Evolutionary conservation across 2,329 filamentous ascomycete species (phyloP).

Genomic region (Colletotrichum camelliae): DNA sequence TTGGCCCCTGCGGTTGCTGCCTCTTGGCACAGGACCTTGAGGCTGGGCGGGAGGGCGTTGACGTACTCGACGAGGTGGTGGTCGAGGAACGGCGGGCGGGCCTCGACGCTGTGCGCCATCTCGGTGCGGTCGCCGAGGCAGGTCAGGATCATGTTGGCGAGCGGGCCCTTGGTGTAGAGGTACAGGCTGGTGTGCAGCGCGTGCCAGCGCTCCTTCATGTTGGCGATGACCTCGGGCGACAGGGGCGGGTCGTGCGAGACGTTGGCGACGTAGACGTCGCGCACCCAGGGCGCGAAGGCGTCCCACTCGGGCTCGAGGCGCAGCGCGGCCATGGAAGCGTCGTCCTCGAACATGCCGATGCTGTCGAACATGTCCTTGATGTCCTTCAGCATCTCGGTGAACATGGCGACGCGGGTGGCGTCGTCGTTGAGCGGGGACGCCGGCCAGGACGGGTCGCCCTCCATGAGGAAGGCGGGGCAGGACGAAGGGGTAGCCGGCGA

Average conservation of each 20-base stretch:
- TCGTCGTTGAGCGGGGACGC: slow-evolving; percentile 22
- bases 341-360: slow-evolving; percentile 20
- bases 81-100: slow-evolving; percentile 40
- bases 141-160: slow-evolving; percentile 33
- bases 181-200: slow-evolving; percentile 31
- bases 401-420: not conserved
- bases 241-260: slow-evolving; percentile 5
- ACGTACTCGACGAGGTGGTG: slow-evolving; percentile 35
- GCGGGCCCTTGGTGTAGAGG: slow-evolving; percentile 26
- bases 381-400: slow-evolving; percentile 10
- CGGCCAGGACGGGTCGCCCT: slow-evolving; percentile 46
- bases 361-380: slow-evolving; percentile 11
- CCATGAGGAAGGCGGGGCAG: slow-evolving; percentile 51
- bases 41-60: slow-evolving; percentile 32
- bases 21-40: slow-evolving; percentile 28
- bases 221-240: slow-evolving; percentile 22
- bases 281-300: slow-evolving; percentile 21
- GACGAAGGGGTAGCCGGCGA: slow-evolving; percentile 56
- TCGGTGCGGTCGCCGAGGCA: slow-evolving; percentile 38
- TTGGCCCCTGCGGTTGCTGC: not conserved
- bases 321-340: not conserved
- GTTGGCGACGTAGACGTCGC: slow-evolving; percentile 24
- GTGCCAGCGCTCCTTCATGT: slow-evolving; percentile 35
- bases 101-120: slow-evolving; percentile 42
- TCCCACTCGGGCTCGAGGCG: slow-evolving; percentile 4